Base-by-base conservation (phyloP, 116 monocot species). In the Dioscorea cayenensis region DNA sequence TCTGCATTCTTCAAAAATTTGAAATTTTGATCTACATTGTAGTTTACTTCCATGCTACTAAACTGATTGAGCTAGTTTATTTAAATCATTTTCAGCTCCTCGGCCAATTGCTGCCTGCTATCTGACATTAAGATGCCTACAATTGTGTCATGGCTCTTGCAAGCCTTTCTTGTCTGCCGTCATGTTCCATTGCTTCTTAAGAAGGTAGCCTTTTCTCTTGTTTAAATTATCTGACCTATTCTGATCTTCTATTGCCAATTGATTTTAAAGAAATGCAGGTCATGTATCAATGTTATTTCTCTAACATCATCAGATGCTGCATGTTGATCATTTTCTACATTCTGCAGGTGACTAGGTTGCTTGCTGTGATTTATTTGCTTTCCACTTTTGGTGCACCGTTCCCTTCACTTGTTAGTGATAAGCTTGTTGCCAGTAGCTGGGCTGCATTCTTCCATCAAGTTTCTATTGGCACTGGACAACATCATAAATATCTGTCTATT, bases 381-480 rank as follows among this genome's bases (percentile, higher is more conserved):
- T 83, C 87, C 19, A 85, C 82, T 10, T 37, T 85, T 48, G 84
- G 86, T 72, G 69, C 77, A 73, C 23, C 78, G 28, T 28, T 76
- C 38, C 83, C 81, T 74, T 66, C 76, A 36, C 68, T 19, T 76
- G 73, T 74, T 49, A 60, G 71, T 27, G 75, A 70, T 18, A 66
- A 78, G 71, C 80, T 86, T 32, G 86, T 86, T 70, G 60, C 75
- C 25, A 77, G 71, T 67, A 90, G 91, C 63, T 94, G 88, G 91
- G 86, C 88, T 81, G 84, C 90, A 48, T 94, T 78, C 73, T 94
- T 94, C 49, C 94, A 94, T 80, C 94, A 94, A 86, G 86, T 84
- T 25, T 94, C 94, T 60, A 62, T 94, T 58, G 85, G 94, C 66
- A 78, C 85, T 55, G 71, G 66, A 76, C 43, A 90, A 21, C 76